Percentiles rank a stretch among this genome's conserved stretches.
These are phyloP conservation scores for Lenzites betulinus DNA, from an alignment of 768 basidiomycete genomes.

Conservation along the genomic window DNA sequence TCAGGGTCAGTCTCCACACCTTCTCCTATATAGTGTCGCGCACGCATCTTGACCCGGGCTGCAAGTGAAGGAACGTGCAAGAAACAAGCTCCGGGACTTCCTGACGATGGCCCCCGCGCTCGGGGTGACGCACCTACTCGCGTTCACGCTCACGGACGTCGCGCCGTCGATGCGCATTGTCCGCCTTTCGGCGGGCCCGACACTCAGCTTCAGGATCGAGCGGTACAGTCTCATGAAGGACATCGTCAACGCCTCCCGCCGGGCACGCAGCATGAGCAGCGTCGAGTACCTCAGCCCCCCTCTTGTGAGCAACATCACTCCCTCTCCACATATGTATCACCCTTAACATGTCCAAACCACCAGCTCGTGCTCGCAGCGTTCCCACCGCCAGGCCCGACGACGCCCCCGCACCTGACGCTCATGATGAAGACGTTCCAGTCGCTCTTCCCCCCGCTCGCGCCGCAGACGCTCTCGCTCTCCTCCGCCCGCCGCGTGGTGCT, in stretches of 20 bases:
- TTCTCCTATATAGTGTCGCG: not conserved
- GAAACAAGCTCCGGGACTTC: constrained; percentile 93
- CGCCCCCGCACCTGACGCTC: constrained; percentile 83
- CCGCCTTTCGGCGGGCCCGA: constrained; percentile 87
- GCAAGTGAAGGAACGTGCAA: constrained; percentile 73
- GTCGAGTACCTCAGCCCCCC: constrained; percentile 92
- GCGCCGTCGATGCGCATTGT: constrained; percentile 87
- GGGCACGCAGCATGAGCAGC: constrained; percentile 70
- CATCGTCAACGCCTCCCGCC: constrained; percentile 62
- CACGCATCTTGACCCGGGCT: constrained; percentile 1
- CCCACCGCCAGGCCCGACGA: constrained; percentile 70
- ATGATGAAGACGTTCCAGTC: constrained; percentile 97
- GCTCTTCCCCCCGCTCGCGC: constrained; percentile 91
- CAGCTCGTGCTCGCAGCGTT: constrained; percentile 93
- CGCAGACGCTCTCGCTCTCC: constrained; percentile 75
- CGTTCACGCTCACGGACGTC: constrained; percentile 84
- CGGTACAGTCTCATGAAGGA: constrained; percentile 92
- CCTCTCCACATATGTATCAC: not conserved
- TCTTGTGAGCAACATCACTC: constrained; percentile 54
- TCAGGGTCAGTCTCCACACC: constrained; percentile 60
- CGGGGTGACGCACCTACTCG: constrained; percentile 89
- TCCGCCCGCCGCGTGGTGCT: constrained; percentile 94
- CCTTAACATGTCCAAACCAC: not conserved
- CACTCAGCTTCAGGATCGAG: constrained; percentile 90
- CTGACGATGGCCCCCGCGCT: constrained; percentile 89